A percentile compares a stretch with the other conserved stretches of the same genome.
Evolutionary conservation across 2,329 filamentous ascomycete genomes (phyloP).

Genomic region (Penicillium crustosum): DNA sequence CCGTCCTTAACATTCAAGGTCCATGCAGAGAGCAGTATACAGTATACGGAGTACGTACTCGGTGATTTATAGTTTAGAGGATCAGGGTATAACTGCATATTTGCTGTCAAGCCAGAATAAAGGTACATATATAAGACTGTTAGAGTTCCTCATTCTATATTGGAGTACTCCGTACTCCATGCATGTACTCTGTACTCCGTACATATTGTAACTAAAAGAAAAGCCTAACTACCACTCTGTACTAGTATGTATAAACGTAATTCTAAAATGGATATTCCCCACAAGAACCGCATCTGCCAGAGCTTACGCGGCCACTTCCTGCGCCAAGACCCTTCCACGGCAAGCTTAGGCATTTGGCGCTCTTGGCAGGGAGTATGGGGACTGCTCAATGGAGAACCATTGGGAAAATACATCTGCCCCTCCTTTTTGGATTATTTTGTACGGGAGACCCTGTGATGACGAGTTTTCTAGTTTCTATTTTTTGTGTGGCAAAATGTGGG

Average conservation of each 20-base stretch:
- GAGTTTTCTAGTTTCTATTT: conserved; percentile 6
- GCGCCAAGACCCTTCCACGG: conserved; percentile 22
- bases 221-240: not conserved
- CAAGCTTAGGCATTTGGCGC: conserved; percentile 29
- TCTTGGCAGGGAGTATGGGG: conserved; percentile 16
- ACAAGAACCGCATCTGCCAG: conserved; percentile 14
- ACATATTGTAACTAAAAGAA: not conserved
- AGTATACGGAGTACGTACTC: not conserved
- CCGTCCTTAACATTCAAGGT: not conserved
- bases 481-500: conserved; percentile 10
- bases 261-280: conserved; percentile 13
- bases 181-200: too few species aligned
- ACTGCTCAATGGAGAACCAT: not conserved
- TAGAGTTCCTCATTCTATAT: not conserved
- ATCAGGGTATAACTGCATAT: not conserved
- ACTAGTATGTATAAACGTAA: not conserved
- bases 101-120: not conserved
- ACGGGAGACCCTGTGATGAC: conserved; percentile 1
- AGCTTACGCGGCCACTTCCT: conserved; percentile 28
- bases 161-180: not conserved
- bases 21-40: not conserved
- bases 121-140: not conserved
- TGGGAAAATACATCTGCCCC: conserved; percentile 1
- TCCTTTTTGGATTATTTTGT: conserved; percentile 4
- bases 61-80: not conserved